phyloP scores from a whole-genome alignment of 371 early-diverging fungal genomes.

The Syncephalastrum monosporum region DNA sequence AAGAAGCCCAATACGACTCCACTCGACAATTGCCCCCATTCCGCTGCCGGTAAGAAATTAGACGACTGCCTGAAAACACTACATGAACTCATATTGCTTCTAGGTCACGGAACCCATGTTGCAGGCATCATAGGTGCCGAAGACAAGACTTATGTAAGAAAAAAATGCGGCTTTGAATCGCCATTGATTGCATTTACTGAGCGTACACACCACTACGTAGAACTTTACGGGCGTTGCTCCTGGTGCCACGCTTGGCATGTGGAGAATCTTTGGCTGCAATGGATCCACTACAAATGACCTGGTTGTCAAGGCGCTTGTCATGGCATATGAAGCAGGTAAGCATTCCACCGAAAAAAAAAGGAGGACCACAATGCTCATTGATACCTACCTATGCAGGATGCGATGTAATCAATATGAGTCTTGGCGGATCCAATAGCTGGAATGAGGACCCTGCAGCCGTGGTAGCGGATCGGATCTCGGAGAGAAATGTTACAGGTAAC shows the following conservation, averaged over 20 bases:
- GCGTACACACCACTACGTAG: constrained; percentile 11
- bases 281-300: constrained; percentile 63
- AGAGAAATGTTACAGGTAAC: constrained; percentile 32
- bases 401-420: constrained; percentile 70
- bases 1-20: constrained; percentile 7
- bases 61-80: not conserved
- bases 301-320: constrained; percentile 65
- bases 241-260: constrained; percentile 57
- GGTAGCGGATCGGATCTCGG: constrained; percentile 49
- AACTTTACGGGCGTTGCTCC: constrained; percentile 69
- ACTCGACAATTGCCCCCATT: constrained; percentile 6
- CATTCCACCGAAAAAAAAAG: not conserved
- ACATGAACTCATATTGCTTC: too few species aligned
- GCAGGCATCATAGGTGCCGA: constrained; percentile 65
- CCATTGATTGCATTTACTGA: too few species aligned
- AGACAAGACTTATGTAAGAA: constrained; percentile 30
- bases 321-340: constrained; percentile 65
- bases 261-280: constrained; percentile 69
- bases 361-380: not conserved
- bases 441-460: constrained; percentile 51
- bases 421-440: constrained; percentile 69
- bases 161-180: not conserved
- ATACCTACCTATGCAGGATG: constrained; percentile 23
- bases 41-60: constrained; percentile 10
- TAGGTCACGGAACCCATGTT: constrained; percentile 64